Evolutionary conservation across 75 land plant genomes (phyloP).

Genomic region (Pinus albicaulis): DNA sequence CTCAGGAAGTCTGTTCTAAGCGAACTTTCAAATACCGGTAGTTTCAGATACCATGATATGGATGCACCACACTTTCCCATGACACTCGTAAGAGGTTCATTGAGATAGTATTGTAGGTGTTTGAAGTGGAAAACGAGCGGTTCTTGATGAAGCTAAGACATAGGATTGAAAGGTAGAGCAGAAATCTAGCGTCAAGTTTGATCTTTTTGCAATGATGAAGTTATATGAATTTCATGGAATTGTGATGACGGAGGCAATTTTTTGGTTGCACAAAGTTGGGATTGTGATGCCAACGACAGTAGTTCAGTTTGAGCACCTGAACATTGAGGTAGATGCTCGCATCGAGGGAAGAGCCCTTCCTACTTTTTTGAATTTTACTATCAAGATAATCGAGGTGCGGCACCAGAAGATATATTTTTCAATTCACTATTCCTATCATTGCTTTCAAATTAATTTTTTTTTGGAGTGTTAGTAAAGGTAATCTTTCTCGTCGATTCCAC

Average conservation of each 20-base stretch:
- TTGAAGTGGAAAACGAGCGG: slow-evolving; percentile 32
- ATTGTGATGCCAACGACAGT: slow-evolving; percentile 72
- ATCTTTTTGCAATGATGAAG: neutral
- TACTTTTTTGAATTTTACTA: slow-evolving; percentile 39
- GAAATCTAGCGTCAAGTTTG: neutral
- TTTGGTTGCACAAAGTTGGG: slow-evolving; percentile 54
- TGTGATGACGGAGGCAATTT: neutral
- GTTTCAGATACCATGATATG: slow-evolving; percentile 35
- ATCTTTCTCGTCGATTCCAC: neutral
- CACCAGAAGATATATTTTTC: neutral
- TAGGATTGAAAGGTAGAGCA: slow-evolving; percentile 28
- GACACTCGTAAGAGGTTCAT: slow-evolving; percentile 13
- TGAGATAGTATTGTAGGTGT: slow-evolving; percentile 19
- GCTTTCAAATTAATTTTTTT: neutral
- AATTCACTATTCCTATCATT: neutral
- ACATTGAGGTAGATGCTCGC: slow-evolving; percentile 42
- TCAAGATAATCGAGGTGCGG: slow-evolving; percentile 43
- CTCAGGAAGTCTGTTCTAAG: slow-evolving; percentile 45
- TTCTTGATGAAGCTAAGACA: slow-evolving; percentile 30
- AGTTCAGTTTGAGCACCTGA: slow-evolving; percentile 70
- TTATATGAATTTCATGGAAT: neutral
- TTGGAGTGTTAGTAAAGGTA: neutral
- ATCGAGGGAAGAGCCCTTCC: slow-evolving; percentile 71
- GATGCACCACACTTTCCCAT: slow-evolving; percentile 22
- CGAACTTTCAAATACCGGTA: slow-evolving; percentile 9